Percentiles rank a stretch among this genome's conserved stretches.
phyloP scores from a whole-genome alignment of 495 filamentous ascomycete species.

The Xylaria scruposa region DNA sequence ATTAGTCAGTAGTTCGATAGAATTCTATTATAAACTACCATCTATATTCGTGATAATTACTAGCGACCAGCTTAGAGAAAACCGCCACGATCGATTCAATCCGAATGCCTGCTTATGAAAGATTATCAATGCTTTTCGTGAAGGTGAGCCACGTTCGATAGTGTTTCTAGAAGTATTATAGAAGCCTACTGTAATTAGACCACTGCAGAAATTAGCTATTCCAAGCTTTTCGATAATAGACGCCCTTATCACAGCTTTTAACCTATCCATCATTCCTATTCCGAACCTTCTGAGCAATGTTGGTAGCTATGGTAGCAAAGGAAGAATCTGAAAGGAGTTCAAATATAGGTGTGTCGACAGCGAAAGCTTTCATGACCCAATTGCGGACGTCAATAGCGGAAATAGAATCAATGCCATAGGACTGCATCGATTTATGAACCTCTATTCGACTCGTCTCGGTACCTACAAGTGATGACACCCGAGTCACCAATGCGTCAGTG shows the following conservation, averaged over 20 bases:
- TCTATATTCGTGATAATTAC: no score
- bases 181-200: neutral
- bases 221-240: neutral
- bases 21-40: no score
- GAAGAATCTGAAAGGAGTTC: constrained; percentile 33
- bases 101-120: neutral
- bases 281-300: neutral
- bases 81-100: neutral
- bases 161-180: neutral
- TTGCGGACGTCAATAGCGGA: constrained; percentile 48
- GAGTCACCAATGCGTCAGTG: constrained; percentile 14
- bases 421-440: constrained; percentile 33
- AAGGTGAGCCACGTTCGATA: neutral
- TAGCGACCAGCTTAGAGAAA: neutral
- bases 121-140: neutral
- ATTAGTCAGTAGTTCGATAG: no score
- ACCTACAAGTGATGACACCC: constrained; percentile 17
- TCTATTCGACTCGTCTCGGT: constrained; percentile 33
- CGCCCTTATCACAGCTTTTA: neutral
- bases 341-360: constrained; percentile 42
- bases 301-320: neutral
- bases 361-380: constrained; percentile 45
- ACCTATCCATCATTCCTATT: neutral
- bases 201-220: neutral
- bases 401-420: constrained; percentile 50